phyloP scores from a whole-genome alignment of 805 yeast genomes.

The Saccharomycopsis sp. region DNA sequence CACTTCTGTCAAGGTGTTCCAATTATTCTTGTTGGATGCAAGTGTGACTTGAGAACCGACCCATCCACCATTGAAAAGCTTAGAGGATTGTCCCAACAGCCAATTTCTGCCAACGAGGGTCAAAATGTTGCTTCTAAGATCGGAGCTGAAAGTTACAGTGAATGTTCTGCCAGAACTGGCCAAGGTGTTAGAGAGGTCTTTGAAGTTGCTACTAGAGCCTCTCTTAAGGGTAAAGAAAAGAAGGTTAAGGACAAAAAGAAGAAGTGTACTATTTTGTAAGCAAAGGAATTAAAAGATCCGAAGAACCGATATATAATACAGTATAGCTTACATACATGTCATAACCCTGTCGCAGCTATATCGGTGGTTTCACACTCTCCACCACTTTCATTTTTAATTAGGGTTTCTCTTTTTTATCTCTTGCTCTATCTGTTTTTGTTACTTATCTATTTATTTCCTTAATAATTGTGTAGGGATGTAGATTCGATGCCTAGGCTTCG shows the following conservation, averaged over 20 bases:
- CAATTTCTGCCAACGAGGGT: slow-evolving; percentile 78
- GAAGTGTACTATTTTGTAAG: slow-evolving; percentile 65
- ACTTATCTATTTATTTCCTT: not conserved
- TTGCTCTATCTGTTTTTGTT: not conserved
- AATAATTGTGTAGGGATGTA: not conserved
- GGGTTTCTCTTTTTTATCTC: not conserved
- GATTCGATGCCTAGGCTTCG: no score
- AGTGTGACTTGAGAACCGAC: slow-evolving; percentile 82
- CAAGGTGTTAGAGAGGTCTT: slow-evolving; percentile 91
- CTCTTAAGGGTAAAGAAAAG: slow-evolving; percentile 54
- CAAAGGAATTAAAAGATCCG: not conserved
- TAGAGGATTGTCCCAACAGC: slow-evolving; percentile 68
- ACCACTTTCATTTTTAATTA: not conserved
- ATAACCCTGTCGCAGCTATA: not conserved
- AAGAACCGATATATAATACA: not conserved
- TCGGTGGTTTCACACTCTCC: no score
- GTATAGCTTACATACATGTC: not conserved
- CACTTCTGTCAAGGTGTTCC: slow-evolving; percentile 95
- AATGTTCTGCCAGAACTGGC: slow-evolving; percentile 89
- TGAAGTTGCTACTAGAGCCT: slow-evolving; percentile 88
- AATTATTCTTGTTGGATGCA: slow-evolving; percentile 87
- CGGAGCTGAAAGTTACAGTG: slow-evolving; percentile 80
- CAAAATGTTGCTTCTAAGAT: slow-evolving; percentile 82
- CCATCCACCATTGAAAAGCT: slow-evolving; percentile 68
- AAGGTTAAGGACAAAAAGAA: slow-evolving; percentile 47